Base-by-base conservation (phyloP, 306 rosid genomes). In the Potentilla sterilis region DNA sequence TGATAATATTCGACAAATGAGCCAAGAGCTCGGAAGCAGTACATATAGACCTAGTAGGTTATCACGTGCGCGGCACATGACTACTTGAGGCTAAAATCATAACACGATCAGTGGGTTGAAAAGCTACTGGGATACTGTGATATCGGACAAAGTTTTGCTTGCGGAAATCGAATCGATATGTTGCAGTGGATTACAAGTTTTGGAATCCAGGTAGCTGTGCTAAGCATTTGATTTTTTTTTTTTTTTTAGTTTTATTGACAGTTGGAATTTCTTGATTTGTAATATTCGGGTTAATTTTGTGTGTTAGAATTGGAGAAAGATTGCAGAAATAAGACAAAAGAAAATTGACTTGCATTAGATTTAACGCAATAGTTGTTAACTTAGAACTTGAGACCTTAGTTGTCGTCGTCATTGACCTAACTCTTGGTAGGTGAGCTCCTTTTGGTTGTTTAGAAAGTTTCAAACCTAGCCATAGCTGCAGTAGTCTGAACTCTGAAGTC, bases 131-230 rank as follows among this genome's bases (percentile, higher is more conserved):
- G n/a, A n/a, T n/a, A n/a, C n/a, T n/a, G n/a, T n/a, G n/a, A n/a
- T n/a, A n/a, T n/a, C n/a, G n/a, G n/a, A n/a, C n/a, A n/a, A n/a
- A n/a, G n/a, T n/a, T n/a, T n/a, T n/a, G n/a, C n/a, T n/a, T 69
- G 42, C 88, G 63, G 47, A 58, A 75, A 66, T 78, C 90, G 0
- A 85, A 74, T 77, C 80, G 81, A 66, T 69, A 48, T 49, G 68
- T 77, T 21, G 73, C 81, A 22, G 51, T 89, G 74, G 86, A 76
- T 13, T 88, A 83, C 64, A 79, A 87, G 46, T 80, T 85, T 9
- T 62, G 80, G 43, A 62, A 62, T 81, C 83, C 97, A 90, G 97
- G 98, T 95, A 74, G 46, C 37, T 80, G 18, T 28, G 5, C 12
- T 7, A 70, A 12, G 14, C 52, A 19, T 35, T 35, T 10, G 38